Evolutionary conservation across 2,329 filamentous ascomycete species (phyloP).

Genomic region (Tolypocladium pustulatum): DNA sequence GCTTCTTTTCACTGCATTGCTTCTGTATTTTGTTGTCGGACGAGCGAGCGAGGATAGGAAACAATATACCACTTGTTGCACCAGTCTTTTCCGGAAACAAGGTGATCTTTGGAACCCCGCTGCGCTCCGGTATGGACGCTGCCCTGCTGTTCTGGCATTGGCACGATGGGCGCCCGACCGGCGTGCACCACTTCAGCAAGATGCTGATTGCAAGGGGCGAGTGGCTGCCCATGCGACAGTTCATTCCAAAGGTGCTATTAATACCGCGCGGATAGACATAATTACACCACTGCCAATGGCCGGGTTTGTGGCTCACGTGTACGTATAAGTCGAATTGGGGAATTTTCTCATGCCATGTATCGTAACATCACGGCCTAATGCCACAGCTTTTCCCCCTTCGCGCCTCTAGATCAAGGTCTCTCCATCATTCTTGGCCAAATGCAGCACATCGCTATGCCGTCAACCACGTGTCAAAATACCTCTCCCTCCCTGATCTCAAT

Average conservation of each 20-base stretch:
- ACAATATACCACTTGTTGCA: neutral
- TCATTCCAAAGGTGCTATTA: neutral
- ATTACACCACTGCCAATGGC: neutral
- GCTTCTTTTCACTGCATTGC: neutral
- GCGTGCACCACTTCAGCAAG: too few relatives aligned
- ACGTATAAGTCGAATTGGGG: too few relatives aligned
- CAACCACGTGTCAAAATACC: neutral
- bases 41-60: neutral
- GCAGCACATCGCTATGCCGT: neutral
- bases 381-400: neutral
- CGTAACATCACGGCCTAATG: neutral
- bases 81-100: neutral
- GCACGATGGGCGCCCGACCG: neutral
- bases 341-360: neutral
- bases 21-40: neutral
- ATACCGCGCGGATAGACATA: neutral
- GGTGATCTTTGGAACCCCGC: too few relatives aligned
- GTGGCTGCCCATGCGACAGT: neutral
- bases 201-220: neutral
- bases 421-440: neutral
- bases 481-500: conserved; percentile 15
- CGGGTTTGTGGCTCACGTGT: too few relatives aligned
- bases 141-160: neutral
- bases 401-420: neutral
- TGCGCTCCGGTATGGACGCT: too few relatives aligned